Base-by-base conservation (phyloP, 345 rosid species). In the Linum tenue region DNA sequence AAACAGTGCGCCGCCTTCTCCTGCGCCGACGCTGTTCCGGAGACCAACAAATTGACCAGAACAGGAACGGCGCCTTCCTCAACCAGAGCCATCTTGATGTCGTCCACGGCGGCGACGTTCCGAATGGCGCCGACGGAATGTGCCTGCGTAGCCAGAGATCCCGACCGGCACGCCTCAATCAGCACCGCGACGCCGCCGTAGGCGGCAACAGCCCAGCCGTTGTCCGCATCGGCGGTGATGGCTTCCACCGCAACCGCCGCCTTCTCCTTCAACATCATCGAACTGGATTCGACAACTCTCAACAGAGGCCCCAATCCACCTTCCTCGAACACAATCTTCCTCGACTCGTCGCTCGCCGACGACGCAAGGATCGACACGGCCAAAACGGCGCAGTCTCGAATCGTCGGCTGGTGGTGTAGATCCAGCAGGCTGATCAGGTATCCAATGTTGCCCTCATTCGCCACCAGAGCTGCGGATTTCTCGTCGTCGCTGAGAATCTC, bases 1-100 rank as follows among this genome's bases (percentile, higher is more conserved):
- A 87, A 59, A 65, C 83, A 81, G 58, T 48, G 63, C 7, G 85
- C 83, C 5, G 88, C 77, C 39, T 87, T 87, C 55, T 85, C 91
- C 67, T 77, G 76, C 0, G 81, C 76, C 0, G 78, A 73, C 3
- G 65, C 62, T 1, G 84, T 65, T 38, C 73, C 68, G 2, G 89
- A 84, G 41, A 66, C 64, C 43, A 86, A 67, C 22, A 85, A 67
- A 40, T 78, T 78, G 17, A 87, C 65, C 6, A 90, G 78, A 40
- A 85, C 80, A 9, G 91, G 85, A 5, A 90, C 75, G 0, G 81
- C 91, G 10, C 84, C 97, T 84, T 90, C 94, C 67, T 87, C 97
- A 9, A 71, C 90, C 37, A 90, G 69, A 59, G 80, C 76, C 62
- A 74, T 69, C 62, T 76, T 77, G 39, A 84, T 81, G 57, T 89